These are phyloP conservation scores for Geotrichum histeridarum DNA, from an alignment of 1,139 yeast genomes.

Conservation along the genomic window DNA sequence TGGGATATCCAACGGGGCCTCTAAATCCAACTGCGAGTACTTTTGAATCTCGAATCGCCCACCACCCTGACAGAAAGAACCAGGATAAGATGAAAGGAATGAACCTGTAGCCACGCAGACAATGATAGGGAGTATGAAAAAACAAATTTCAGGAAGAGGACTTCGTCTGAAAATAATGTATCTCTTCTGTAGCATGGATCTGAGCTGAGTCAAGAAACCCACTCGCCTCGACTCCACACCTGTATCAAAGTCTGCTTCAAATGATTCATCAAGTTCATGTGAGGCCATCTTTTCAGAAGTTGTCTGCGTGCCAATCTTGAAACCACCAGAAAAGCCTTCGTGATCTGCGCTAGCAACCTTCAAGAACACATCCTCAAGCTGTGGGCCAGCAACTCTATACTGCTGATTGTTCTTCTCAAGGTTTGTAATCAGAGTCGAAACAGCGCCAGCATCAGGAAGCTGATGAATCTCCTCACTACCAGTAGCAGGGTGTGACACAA, in stretches of 20 bases:
- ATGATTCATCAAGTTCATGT: not conserved
- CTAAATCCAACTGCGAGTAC: slow-evolving; percentile 22
- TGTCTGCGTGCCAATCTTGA: not conserved
- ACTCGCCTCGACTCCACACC: slow-evolving; percentile 11
- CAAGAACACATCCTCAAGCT: slow-evolving; percentile 37
- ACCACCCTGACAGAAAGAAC: slow-evolving; percentile 27
- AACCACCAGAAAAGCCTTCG: slow-evolving; percentile 22
- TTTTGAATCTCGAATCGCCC: slow-evolving; percentile 24
- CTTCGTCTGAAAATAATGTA: slow-evolving; percentile 30
- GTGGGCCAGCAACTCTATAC: slow-evolving; percentile 35
- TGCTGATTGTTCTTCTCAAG: slow-evolving; percentile 26
- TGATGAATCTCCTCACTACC: slow-evolving; percentile 29
- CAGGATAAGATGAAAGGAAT: slow-evolving; percentile 28
- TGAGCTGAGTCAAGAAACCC: slow-evolving; percentile 28
- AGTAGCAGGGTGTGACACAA: slow-evolving; percentile 27
- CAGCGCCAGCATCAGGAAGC: slow-evolving; percentile 25
- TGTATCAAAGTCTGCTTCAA: not conserved
- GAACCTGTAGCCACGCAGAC: slow-evolving; percentile 33
- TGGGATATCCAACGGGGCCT: slow-evolving; percentile 18
- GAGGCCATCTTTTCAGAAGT: not conserved
- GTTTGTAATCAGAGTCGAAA: slow-evolving; percentile 23
- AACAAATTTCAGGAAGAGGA: slow-evolving; percentile 32
- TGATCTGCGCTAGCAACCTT: slow-evolving; percentile 36
- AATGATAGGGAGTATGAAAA: slow-evolving; percentile 32
- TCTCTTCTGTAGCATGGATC: slow-evolving; percentile 35